These are phyloP conservation scores for Vanderwaltozyma verrucispora DNA, from an alignment of 805 yeast genomes.

Conservation along the genomic window DNA sequence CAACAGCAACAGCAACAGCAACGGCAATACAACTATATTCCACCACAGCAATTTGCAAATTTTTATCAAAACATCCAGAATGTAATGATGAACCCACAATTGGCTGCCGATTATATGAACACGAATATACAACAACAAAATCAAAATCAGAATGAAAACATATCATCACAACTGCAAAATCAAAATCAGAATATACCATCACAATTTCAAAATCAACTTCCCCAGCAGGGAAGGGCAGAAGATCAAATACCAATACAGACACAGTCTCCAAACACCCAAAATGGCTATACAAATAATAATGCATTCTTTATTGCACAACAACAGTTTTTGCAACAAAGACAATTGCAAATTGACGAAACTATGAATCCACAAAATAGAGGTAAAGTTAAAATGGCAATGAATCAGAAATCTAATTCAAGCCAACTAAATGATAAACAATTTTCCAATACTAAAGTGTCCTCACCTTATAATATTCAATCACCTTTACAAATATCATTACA, in stretches of 20 bases:
- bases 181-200: no score
- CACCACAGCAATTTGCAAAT: conserved; percentile 1
- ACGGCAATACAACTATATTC: not conserved
- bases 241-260: not conserved
- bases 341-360: conserved; percentile 1
- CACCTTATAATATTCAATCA: not conserved
- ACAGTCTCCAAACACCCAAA: not conserved
- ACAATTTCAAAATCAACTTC: no score
- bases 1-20: not conserved
- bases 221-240: not conserved
- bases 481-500: not conserved
- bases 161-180: no score
- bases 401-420: not conserved
- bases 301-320: no score
- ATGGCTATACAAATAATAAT: no score
- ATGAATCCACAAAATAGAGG: conserved; percentile 1
- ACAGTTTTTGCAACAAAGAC: conserved; percentile 1
- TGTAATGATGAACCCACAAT: conserved; percentile 3
- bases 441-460: not conserved
- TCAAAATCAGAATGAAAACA: no score
- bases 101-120: not conserved
- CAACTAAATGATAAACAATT: not conserved
- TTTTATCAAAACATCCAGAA: conserved; percentile 2
- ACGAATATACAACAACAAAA: not conserved
- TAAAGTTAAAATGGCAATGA: not conserved